These are phyloP conservation scores for Auriscalpium microsporum DNA, from an alignment of 768 basidiomycete species.

Conservation along the genomic window DNA sequence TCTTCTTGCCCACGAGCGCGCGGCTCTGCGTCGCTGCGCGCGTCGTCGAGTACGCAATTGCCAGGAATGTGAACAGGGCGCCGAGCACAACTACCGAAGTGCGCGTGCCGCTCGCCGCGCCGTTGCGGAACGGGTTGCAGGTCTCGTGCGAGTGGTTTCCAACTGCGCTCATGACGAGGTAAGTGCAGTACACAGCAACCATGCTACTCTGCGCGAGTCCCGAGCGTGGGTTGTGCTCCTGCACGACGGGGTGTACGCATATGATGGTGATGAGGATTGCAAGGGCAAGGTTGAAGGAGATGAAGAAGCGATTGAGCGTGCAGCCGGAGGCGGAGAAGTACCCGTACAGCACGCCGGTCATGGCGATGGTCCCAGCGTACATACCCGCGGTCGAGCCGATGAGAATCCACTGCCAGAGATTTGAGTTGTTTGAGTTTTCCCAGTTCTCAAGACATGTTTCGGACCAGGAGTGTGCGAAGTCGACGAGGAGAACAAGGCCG, in stretches of 20 bases:
- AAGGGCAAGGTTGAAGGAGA: conserved; percentile 85
- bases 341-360: conserved; percentile 83
- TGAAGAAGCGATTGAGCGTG: conserved; percentile 92
- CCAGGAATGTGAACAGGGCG: conserved; percentile 93
- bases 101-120: conserved; percentile 49
- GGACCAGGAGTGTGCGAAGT: conserved; percentile 98
- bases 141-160: conserved; percentile 79
- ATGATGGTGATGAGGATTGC: conserved; percentile 72
- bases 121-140: conserved; percentile 81
- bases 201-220: conserved; percentile 93
- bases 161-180: conserved; percentile 88
- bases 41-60: conserved; percentile 95
- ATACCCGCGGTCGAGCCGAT: conserved; percentile 86
- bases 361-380: conserved; percentile 75
- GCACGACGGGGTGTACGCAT: conserved; percentile 78
- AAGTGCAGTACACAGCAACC: conserved; percentile 97
- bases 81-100: conserved; percentile 86
- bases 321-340: conserved; percentile 88
- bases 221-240: conserved; percentile 88
- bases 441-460: conserved; percentile 95
- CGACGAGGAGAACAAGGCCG: conserved; percentile 93
- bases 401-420: conserved; percentile 93
- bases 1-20: conserved; percentile 75
- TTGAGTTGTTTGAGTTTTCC: conserved; percentile 73
- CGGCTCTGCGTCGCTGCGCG: conserved; percentile 93